Evolutionary conservation across 2,329 filamentous ascomycete species (phyloP).

Genomic region (Cladorrhinum sp.): DNA sequence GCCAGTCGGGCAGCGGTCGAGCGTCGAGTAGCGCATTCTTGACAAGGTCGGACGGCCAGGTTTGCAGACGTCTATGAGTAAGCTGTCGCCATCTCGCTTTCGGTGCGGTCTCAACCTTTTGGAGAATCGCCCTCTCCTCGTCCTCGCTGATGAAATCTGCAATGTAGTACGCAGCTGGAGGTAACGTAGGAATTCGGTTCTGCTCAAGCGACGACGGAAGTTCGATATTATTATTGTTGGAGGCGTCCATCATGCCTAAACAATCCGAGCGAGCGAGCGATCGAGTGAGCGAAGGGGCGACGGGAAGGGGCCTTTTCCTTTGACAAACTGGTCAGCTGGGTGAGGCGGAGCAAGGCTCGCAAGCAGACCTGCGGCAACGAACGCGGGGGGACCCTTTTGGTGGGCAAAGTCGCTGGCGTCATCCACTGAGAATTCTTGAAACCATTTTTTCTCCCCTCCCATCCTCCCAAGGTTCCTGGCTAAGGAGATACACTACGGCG

Average conservation of each 20-base stretch:
- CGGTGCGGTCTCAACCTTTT: constrained; percentile 61
- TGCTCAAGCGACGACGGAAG: constrained; percentile 51
- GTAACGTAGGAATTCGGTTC: constrained; percentile 53
- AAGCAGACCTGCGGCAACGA: background rate
- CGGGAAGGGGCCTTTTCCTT: background rate
- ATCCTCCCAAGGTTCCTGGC: too few relatives aligned
- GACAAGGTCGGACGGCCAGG: constrained; percentile 81
- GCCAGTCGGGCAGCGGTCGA: constrained; percentile 68
- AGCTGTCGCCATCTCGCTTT: constrained; percentile 83
- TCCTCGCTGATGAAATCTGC: constrained; percentile 74
- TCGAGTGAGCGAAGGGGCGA: background rate
- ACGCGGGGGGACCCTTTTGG: background rate
- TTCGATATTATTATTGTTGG: constrained; percentile 9
- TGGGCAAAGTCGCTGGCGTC: background rate
- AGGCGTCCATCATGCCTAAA: background rate
- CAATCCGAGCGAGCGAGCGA: background rate
- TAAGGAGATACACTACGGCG: too few relatives aligned
- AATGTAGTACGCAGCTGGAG: constrained; percentile 75
- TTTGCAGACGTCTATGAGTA: constrained; percentile 84
- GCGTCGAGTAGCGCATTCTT: constrained; percentile 72
- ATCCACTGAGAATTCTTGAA: background rate
- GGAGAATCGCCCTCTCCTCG: constrained; percentile 69
- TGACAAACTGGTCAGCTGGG: background rate
- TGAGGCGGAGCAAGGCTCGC: background rate
- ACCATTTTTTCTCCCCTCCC: too few relatives aligned